Base-by-base conservation (phyloP, 106 monocot genomes). In the Acorus gramineus region DNA sequence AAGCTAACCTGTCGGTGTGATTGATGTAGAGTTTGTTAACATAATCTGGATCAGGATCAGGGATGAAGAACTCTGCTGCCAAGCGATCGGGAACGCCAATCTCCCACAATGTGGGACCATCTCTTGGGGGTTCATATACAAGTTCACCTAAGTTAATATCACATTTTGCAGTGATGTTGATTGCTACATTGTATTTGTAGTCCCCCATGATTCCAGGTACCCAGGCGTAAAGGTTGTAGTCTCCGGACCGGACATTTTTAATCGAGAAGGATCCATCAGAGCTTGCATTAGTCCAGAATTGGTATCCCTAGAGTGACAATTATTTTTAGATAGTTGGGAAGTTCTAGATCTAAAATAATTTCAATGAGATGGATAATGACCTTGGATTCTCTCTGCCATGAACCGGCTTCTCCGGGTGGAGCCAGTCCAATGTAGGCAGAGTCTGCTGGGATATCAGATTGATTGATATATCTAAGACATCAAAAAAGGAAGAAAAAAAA, bases 221-320 rank as follows among this genome's bases (percentile, higher is more conserved):
- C 85, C 85, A 93, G 46, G 93, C 86, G 55, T 86, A 86, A 53
- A 93, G 85, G 68, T 75, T 82, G 61, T 93, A 93, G 28, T 64
- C 68, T 68, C 93, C 89, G 7, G 81, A 45, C 49, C 67, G 66
- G 44, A 89, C 61, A 28, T 79, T 84, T 13, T 57, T 14, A 10
- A 93, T 89, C 11, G 56, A 56, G 73, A 93, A 93, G 2, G 10
- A 3, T 2, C 89, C 93, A 47, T 75, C 28, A 10, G 11, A 11
- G 47, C 75, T 69, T n/a, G 84, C 67, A 61, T 62, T 81, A 0
- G 81, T 75, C 93, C 93, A 93, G 51, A 93, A 93, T 73, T 93
- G 93, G 72, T 93, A 93, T 9, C 80, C 89, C 87, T 87, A 46
- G 8, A 43, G 56, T 49, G n/a, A 61, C 7, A 59, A 64, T 28